phyloP scores from a whole-genome alignment of 441 rosid species.

The Aleurites moluccanus region DNA sequence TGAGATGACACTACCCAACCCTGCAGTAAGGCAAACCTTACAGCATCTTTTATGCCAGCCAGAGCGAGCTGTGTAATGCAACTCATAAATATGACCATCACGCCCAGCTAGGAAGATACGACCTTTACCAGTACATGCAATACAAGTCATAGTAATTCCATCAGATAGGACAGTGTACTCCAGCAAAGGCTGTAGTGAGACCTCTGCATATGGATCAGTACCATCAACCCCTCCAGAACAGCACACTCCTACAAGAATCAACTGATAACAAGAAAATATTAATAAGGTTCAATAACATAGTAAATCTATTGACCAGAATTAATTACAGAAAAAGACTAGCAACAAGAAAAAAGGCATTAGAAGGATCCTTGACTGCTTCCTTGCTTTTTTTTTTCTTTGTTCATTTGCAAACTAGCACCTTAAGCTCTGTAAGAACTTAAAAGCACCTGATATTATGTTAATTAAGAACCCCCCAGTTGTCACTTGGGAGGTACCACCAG shows the following conservation, averaged over 20 bases:
- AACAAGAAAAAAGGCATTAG: background rate
- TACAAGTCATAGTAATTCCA: constrained; percentile 94
- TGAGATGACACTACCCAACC: constrained; percentile 92
- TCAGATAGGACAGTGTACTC: constrained; percentile 89
- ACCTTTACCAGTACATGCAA: constrained; percentile 78
- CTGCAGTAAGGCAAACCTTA: constrained; percentile 92
- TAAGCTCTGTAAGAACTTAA: constrained; percentile 2
- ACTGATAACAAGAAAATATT: constrained; percentile 46
- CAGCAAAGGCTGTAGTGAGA: constrained; percentile 84
- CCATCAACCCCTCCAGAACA: constrained; percentile 83
- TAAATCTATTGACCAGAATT: constrained; percentile 8
- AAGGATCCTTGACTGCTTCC: background rate
- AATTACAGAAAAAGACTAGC: constrained; percentile 6
- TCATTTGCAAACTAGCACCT: background rate
- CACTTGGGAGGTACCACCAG: constrained; percentile 2
- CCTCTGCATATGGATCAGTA: constrained; percentile 87
- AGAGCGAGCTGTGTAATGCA: constrained; percentile 77
- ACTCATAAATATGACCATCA: constrained; percentile 91
- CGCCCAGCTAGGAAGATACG: constrained; percentile 93
- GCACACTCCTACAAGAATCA: constrained; percentile 94
- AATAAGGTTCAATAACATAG: constrained; percentile 29
- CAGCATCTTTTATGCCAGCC: constrained; percentile 91
- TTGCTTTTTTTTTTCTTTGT: background rate
- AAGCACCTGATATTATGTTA: constrained; percentile 18
- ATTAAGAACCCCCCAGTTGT: constrained; percentile 12